Percentiles rank a stretch among this genome's conserved stretches.
Evolutionary conservation across 805 yeast genomes (phyloP).

Genomic region (Zygosaccharomyces rouxii): DNA sequence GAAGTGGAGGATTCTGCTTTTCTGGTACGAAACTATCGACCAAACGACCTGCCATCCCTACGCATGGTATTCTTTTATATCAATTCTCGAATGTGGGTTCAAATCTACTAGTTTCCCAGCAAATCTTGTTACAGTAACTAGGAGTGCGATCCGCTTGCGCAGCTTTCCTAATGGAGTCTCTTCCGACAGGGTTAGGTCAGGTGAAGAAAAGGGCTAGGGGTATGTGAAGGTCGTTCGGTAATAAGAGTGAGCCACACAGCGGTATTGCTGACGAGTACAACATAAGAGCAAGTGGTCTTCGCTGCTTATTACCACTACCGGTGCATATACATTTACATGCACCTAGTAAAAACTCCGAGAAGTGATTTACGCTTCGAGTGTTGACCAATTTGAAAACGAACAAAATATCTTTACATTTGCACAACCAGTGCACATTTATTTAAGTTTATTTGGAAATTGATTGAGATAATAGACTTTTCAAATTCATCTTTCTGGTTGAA

Average conservation of each 20-base stretch:
- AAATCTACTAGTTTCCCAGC: background rate
- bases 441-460: background rate
- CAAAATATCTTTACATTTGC: background rate
- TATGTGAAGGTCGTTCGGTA: no score
- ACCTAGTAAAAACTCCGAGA: background rate
- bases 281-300: no score
- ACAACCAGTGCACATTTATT: background rate
- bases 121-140: background rate
- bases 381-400: background rate
- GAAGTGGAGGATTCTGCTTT: background rate
- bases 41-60: background rate
- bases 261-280: background rate
- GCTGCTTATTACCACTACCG: background rate
- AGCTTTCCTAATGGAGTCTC: background rate
- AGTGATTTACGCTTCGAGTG: background rate
- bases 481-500: conserved; percentile 30
- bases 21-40: background rate
- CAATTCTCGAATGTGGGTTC: background rate
- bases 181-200: background rate
- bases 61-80: background rate
- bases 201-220: background rate
- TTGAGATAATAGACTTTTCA: background rate
- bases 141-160: background rate
- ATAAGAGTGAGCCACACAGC: background rate
- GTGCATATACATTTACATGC: background rate